phyloP scores from a whole-genome alignment of 495 filamentous ascomycete species.

The Margaritispora aquatica region DNA sequence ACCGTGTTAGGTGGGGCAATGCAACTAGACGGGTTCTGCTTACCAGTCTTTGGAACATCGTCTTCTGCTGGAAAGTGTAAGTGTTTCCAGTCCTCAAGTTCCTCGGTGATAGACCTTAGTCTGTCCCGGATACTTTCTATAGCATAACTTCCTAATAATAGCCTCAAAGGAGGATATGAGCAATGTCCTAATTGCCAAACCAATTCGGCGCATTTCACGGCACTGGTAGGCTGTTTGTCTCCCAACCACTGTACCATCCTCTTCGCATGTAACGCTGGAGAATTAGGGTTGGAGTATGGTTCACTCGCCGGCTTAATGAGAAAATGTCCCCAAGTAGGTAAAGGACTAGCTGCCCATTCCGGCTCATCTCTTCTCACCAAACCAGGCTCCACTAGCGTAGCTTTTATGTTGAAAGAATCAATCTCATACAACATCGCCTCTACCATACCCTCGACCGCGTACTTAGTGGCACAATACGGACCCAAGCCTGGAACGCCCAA shows the following conservation, averaged over 20 bases:
- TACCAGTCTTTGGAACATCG: no score
- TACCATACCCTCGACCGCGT: slow-evolving; percentile 89
- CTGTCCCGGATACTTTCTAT: slow-evolving; percentile 93
- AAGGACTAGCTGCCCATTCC: slow-evolving; percentile 39
- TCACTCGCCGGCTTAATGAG: slow-evolving; percentile 78
- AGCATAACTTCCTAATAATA: slow-evolving; percentile 86
- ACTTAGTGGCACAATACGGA: slow-evolving; percentile 94
- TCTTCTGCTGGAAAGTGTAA: slow-evolving; percentile 54
- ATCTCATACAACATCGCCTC: slow-evolving; percentile 95
- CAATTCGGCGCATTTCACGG: slow-evolving; percentile 89
- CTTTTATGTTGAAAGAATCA: slow-evolving; percentile 85
- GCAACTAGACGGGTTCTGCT: no score
- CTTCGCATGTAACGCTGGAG: slow-evolving; percentile 82
- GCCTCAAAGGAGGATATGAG: slow-evolving; percentile 74
- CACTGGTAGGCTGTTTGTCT: slow-evolving; percentile 85
- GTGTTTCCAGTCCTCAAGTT: slow-evolving; percentile 89
- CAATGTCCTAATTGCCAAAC: slow-evolving; percentile 97
- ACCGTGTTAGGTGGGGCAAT: no score
- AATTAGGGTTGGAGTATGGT: slow-evolving; percentile 67
- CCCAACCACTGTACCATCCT: slow-evolving; percentile 95
- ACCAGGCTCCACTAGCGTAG: slow-evolving; percentile 86
- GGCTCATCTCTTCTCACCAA: slow-evolving; percentile 73
- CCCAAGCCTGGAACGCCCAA: slow-evolving; percentile 87
- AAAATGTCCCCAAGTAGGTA: slow-evolving; percentile 86
- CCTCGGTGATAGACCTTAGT: slow-evolving; percentile 83